phyloP scores from a whole-genome alignment of 1,284 basidiomycete genomes.

The Porodaedalea pini region DNA sequence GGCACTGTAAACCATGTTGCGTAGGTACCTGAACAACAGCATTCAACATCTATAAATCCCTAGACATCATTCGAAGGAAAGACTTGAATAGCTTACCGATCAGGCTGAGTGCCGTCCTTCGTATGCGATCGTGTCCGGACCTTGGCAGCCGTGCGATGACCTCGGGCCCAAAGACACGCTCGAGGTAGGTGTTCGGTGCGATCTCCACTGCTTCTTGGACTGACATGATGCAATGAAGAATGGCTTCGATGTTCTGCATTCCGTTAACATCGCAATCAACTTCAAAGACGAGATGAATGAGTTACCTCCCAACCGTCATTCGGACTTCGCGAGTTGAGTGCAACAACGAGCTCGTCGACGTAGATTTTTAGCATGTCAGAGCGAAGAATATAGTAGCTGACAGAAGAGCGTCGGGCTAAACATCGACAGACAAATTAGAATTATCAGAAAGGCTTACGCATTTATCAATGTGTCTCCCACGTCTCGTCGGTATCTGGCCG shows the following conservation, averaged over 20 bases:
- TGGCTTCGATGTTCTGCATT: conserved; percentile 75
- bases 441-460: conserved; percentile 51
- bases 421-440: neutral
- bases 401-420: conserved; percentile 16
- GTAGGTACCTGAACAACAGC: conserved; percentile 58
- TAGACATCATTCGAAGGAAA: neutral
- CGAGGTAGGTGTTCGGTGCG: conserved; percentile 61
- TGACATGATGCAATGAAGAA: conserved; percentile 78
- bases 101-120: conserved; percentile 67
- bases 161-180: conserved; percentile 65
- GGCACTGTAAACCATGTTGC: conserved; percentile 78
- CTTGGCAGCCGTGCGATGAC: conserved; percentile 66
- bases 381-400: conserved; percentile 83
- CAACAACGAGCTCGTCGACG: conserved; percentile 55
- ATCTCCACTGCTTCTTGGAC: conserved; percentile 84
- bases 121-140: conserved; percentile 59
- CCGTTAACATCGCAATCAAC: neutral
- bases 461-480: conserved; percentile 89
- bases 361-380: conserved; percentile 76
- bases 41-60: neutral
- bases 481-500: conserved; percentile 73
- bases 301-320: conserved; percentile 68
- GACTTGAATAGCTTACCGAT: conserved; percentile 47
- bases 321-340: conserved; percentile 40
- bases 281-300: conserved; percentile 3